These are phyloP conservation scores for Erysimum pusillum DNA, from an alignment of 441 rosid species.

Conservation along the genomic window DNA sequence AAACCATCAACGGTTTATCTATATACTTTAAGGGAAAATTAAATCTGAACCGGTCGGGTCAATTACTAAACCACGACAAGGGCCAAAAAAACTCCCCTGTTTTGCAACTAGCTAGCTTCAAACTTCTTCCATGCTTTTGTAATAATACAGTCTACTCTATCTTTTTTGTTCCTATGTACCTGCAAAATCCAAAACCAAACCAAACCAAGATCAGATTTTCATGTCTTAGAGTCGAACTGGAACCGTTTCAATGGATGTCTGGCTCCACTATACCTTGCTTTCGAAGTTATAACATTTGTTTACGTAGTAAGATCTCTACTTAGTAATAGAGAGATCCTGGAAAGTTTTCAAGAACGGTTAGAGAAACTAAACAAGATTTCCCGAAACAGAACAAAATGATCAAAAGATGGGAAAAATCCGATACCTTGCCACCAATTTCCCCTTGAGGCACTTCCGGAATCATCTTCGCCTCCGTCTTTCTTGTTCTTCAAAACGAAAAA, in stretches of 20 bases:
- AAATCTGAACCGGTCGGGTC: slow-evolving; percentile 34
- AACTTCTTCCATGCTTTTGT: slow-evolving; percentile 47
- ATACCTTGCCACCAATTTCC: slow-evolving; percentile 98
- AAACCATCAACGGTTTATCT: slow-evolving; percentile 27
- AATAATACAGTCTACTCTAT: slow-evolving; percentile 37
- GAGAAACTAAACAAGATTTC: background rate
- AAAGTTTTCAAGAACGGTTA: background rate
- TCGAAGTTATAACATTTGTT: slow-evolving; percentile 18
- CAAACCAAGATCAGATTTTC: slow-evolving; percentile 14
- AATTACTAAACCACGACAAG: slow-evolving; percentile 38
- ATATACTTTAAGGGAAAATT: slow-evolving; percentile 3
- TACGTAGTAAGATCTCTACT: slow-evolving; percentile 33
- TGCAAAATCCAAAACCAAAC: slow-evolving; percentile 1
- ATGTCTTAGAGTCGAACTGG: background rate
- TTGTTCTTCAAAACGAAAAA: slow-evolving; percentile 43
- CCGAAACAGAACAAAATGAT: background rate
- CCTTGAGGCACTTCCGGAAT: slow-evolving; percentile 77
- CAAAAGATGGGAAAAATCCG: background rate
- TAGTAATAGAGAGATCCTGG: slow-evolving; percentile 50
- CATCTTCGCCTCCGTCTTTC: slow-evolving; percentile 79
- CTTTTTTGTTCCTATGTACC: slow-evolving; percentile 36
- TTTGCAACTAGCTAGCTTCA: slow-evolving; percentile 28
- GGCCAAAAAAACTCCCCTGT: slow-evolving; percentile 26
- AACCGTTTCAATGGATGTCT: background rate
- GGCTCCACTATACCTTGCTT: slow-evolving; percentile 24